Percentiles rank a stretch among this genome's conserved stretches.
Evolutionary conservation across 2,329 filamentous ascomycete species (phyloP).

Genomic region (Ascocoryne sarcoides): DNA sequence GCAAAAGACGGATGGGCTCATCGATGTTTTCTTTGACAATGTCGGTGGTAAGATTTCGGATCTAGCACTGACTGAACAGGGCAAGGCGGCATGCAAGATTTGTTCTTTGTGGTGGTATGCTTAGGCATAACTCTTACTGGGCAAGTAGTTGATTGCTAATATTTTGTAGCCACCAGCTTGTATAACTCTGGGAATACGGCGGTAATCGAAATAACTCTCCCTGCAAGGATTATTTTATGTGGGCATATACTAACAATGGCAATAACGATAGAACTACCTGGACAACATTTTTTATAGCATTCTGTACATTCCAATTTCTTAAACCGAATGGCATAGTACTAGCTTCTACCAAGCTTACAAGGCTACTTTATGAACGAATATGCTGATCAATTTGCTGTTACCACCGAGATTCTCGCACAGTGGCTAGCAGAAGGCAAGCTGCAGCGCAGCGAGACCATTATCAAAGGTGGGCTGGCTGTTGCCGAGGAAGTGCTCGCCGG

Average conservation of each 20-base stretch:
- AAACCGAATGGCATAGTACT: not conserved
- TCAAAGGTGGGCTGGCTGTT: conserved; percentile 53
- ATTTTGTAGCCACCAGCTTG: not conserved
- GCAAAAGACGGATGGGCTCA: conserved; percentile 46
- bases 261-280: not conserved
- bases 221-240: not conserved
- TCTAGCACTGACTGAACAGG: conserved; percentile 47
- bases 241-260: not conserved
- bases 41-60: conserved; percentile 62
- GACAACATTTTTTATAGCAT: not conserved
- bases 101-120: conserved; percentile 36
- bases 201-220: not conserved
- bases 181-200: not conserved
- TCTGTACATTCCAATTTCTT: not conserved
- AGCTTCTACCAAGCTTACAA: not conserved
- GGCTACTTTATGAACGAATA: conserved; percentile 54
- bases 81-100: conserved; percentile 53
- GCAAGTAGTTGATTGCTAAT: not conserved
- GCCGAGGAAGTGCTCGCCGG: conserved; percentile 53
- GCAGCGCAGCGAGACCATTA: conserved; percentile 58
- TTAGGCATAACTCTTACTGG: not conserved
- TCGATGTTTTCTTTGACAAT: conserved; percentile 64
- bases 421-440: conserved; percentile 63
- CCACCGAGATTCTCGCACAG: conserved; percentile 47
- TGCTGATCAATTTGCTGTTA: conserved; percentile 44